A percentile compares a stretch with the other conserved stretches of the same genome.
These are phyloP conservation scores for Penicillium odoratum DNA, from an alignment of 495 filamentous ascomycete species.

Conservation along the genomic window DNA sequence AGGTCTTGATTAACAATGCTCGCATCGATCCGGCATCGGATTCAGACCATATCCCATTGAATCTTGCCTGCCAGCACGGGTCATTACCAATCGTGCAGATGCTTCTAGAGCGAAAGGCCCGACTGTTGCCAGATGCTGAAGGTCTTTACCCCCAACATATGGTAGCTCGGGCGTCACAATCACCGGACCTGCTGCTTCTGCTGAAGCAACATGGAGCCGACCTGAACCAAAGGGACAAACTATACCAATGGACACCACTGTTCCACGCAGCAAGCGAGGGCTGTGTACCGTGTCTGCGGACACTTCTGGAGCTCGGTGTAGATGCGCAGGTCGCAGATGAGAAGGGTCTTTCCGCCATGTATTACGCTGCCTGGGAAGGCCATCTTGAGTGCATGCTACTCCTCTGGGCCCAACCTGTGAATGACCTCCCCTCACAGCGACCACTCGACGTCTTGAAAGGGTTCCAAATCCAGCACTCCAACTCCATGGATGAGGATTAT, in stretches of 20 bases:
- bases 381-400: slow-evolving; percentile 92
- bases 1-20: slow-evolving; percentile 69
- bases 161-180: slow-evolving; percentile 85
- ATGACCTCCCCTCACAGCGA: slow-evolving; percentile 23
- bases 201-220: slow-evolving; percentile 87
- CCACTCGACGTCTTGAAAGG: slow-evolving; percentile 41
- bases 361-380: slow-evolving; percentile 98
- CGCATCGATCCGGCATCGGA: slow-evolving; percentile 79
- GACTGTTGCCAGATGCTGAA: slow-evolving; percentile 87
- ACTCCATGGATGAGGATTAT: slow-evolving; percentile 31
- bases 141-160: slow-evolving; percentile 97
- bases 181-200: slow-evolving; percentile 71
- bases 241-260: slow-evolving; percentile 95
- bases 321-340: slow-evolving; percentile 79
- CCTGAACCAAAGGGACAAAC: slow-evolving; percentile 86
- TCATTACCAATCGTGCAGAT: slow-evolving; percentile 78
- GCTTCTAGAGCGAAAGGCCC: slow-evolving; percentile 73
- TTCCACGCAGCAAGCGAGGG: slow-evolving; percentile 98
- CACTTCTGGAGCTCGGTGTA: slow-evolving; percentile 72
- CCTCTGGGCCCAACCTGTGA: slow-evolving; percentile 58
- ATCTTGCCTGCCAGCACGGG: slow-evolving; percentile 91
- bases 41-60: slow-evolving; percentile 89
- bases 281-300: slow-evolving; percentile 80
- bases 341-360: slow-evolving; percentile 91
- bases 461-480: slow-evolving; percentile 35